A percentile compares a stretch with the other conserved stretches of the same genome.
Evolutionary conservation across 1,284 basidiomycete genomes (phyloP).

Genomic region (Ceratobasidium sp.): DNA sequence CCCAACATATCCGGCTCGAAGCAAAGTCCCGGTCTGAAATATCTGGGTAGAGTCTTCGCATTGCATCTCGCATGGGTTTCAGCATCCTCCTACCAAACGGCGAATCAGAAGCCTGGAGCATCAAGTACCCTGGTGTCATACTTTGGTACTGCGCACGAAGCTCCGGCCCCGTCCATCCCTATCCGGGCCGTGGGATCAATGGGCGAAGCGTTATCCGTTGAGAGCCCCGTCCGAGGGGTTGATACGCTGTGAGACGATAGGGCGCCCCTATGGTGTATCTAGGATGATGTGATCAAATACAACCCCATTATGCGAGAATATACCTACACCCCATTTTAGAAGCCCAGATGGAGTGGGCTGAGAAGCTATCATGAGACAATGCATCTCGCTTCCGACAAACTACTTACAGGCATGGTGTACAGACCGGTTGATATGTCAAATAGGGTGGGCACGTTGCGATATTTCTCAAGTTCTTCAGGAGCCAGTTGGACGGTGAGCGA

Average conservation of each 20-base stretch:
- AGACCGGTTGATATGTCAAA: constrained; percentile 73
- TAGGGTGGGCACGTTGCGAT: constrained; percentile 72
- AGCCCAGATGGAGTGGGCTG: constrained; percentile 74
- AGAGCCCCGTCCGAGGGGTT: constrained; percentile 23
- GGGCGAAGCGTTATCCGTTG: constrained; percentile 35
- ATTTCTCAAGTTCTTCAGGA: constrained; percentile 67
- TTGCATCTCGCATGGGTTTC: constrained; percentile 56
- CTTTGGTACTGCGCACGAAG: constrained; percentile 62
- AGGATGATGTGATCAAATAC: too few species aligned
- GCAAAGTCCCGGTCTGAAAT: constrained; percentile 70
- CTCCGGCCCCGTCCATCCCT: constrained; percentile 40
- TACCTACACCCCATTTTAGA: constrained; percentile 80
- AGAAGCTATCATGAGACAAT: not conserved
- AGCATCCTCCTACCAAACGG: constrained; percentile 57
- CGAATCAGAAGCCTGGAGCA: too few species aligned
- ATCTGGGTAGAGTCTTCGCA: constrained; percentile 72
- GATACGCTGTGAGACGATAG: constrained; percentile 21
- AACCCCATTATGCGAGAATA: too few species aligned
- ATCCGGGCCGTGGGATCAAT: constrained; percentile 19
- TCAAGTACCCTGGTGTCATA: too few species aligned
- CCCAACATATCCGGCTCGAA: constrained; percentile 81
- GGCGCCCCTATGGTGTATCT: constrained; percentile 34
- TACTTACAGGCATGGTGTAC: constrained; percentile 76
- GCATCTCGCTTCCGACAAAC: not conserved
- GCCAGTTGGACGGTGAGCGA: constrained; percentile 78